A percentile compares a stretch with the other conserved stretches of the same genome.
phyloP scores from a whole-genome alignment of 2,329 filamentous ascomycete species.

The Botryotinia globosa region DNA sequence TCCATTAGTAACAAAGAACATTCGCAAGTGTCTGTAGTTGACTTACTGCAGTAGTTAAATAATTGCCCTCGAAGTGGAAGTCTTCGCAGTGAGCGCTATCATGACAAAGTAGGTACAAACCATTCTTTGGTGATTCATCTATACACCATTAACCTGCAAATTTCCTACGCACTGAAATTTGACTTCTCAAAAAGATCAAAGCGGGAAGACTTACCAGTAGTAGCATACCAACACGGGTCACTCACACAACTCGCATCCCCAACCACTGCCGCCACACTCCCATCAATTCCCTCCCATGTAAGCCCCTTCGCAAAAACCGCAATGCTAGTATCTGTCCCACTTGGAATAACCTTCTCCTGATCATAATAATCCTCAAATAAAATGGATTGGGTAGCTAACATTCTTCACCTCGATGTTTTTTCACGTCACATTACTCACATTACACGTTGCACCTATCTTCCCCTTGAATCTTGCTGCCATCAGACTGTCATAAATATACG shows the following conservation, averaged over 20 bases:
- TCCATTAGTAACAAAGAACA: not conserved
- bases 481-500: slow-evolving; percentile 8
- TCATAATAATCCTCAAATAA: slow-evolving; percentile 13
- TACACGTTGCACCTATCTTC: not conserved
- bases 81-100: slow-evolving; percentile 13
- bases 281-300: not conserved
- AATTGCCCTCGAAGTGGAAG: slow-evolving; percentile 2
- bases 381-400: slow-evolving; percentile 15
- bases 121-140: slow-evolving; percentile 16
- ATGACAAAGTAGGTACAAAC: slow-evolving; percentile 7
- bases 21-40: not conserved
- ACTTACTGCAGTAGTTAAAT: slow-evolving; percentile 9
- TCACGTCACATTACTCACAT: slow-evolving; percentile 8
- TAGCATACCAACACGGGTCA: slow-evolving; percentile 12
- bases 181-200: not conserved
- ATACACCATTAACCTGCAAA: not conserved
- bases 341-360: not conserved
- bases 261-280: not conserved
- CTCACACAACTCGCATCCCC: slow-evolving; percentile 12
- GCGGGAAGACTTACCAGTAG: slow-evolving; percentile 1
- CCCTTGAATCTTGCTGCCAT: slow-evolving; percentile 17
- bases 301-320: slow-evolving; percentile 6
- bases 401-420: slow-evolving; percentile 13
- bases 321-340: not conserved
- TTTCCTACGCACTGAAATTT: not conserved